These are phyloP conservation scores for Aspergillus pseudoglaucus DNA, from an alignment of 2,329 filamentous ascomycete species.

Conservation along the genomic window DNA sequence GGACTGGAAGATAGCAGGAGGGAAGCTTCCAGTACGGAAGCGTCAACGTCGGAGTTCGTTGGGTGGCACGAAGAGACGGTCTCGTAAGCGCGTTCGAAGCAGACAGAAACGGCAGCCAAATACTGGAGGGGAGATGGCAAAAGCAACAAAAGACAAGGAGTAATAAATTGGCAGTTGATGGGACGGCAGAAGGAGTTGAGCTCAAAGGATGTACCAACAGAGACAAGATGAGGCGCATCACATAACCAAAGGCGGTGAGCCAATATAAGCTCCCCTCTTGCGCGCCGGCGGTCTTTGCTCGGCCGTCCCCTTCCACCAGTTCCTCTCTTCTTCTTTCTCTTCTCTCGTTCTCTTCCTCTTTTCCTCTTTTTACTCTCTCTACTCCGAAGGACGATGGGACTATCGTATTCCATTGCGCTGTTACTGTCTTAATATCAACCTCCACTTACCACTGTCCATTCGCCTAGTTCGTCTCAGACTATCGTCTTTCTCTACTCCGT, in stretches of 20 bases:
- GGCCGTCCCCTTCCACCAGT: conserved; percentile 13
- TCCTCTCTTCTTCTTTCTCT: conserved; percentile 9
- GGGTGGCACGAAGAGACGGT: background rate
- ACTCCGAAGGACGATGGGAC: background rate
- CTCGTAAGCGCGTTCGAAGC: background rate
- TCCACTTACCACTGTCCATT: background rate
- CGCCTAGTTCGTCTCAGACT: background rate
- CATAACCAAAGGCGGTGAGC: conserved; percentile 25
- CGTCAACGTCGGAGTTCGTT: conserved; percentile 2
- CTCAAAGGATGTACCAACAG: conserved; percentile 1
- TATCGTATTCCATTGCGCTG: background rate
- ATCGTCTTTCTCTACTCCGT: background rate
- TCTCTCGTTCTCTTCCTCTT: background rate
- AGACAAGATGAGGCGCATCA: background rate
- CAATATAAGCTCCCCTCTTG: conserved; percentile 5
- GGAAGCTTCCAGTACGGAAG: conserved; percentile 27
- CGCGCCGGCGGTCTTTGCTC: conserved; percentile 19
- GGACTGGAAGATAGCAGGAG: conserved; percentile 10
- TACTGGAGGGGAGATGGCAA: conserved; percentile 1
- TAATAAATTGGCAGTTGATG: conserved; percentile 5
- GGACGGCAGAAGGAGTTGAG: conserved; percentile 7
- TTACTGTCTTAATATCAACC: background rate
- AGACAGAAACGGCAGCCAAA: background rate
- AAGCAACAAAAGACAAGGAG: conserved; percentile 3
- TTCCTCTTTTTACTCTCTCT: background rate